These are phyloP conservation scores for Cladorrhinum sp. DNA, from an alignment of 2,329 filamentous ascomycete genomes.

Conservation along the genomic window DNA sequence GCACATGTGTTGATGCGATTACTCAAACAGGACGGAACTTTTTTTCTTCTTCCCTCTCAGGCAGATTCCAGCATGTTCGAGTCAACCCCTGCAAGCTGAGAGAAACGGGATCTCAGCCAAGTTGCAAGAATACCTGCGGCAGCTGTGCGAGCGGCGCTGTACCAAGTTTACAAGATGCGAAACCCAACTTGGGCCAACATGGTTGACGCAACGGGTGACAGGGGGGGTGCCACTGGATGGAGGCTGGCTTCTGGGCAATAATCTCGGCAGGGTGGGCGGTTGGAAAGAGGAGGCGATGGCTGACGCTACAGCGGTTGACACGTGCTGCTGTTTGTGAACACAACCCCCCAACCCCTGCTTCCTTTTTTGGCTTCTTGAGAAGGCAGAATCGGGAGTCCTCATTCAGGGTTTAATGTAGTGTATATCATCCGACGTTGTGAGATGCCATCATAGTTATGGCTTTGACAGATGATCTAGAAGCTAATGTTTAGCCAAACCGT, in stretches of 20 bases:
- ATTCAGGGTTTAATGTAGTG: not conserved
- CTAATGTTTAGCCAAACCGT: not conserved
- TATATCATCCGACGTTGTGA: not conserved
- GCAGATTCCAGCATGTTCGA: slow-evolving; percentile 14
- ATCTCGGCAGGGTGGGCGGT: slow-evolving; percentile 9
- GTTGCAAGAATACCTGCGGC: slow-evolving; percentile 16
- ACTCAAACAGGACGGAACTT: not conserved
- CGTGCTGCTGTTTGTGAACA: slow-evolving; percentile 11
- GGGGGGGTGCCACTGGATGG: slow-evolving; percentile 10
- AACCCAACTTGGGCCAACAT: slow-evolving; percentile 19
- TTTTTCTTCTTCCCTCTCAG: slow-evolving; percentile 7
- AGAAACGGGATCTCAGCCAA: slow-evolving; percentile 9
- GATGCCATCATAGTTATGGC: not conserved
- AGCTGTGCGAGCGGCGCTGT: slow-evolving; percentile 19
- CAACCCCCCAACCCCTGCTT: not conserved
- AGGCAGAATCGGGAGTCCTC: slow-evolving; percentile 2
- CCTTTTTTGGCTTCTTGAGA: not conserved
- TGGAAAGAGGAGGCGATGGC: not conserved
- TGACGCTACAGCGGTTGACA: slow-evolving; percentile 18
- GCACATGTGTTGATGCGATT: not conserved
- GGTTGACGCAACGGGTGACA: slow-evolving; percentile 13
- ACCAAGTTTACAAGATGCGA: slow-evolving; percentile 11
- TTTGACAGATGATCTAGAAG: slow-evolving; percentile 1
- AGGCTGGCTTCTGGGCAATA: slow-evolving; percentile 7
- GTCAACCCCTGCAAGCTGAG: not conserved